phyloP scores from a whole-genome alignment of 345 rosid species.

The Gynandropsis gynandra region DNA sequence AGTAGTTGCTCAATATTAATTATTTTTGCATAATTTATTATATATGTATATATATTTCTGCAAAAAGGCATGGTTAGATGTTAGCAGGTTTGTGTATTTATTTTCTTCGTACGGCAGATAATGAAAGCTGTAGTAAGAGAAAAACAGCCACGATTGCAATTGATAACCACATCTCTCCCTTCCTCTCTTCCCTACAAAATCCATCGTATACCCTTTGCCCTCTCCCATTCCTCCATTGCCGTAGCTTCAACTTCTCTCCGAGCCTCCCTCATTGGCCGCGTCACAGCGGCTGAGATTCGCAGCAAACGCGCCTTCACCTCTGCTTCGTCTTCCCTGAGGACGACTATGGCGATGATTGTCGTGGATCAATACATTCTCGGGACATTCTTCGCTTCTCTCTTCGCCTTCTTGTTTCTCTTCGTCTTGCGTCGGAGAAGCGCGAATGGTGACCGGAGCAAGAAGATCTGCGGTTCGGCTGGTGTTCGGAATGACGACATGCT shows the following conservation, averaged over 20 bases:
- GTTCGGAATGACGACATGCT: neutral
- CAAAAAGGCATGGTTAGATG: constrained; percentile 15
- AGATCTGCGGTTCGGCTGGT: neutral
- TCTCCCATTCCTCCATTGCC: neutral
- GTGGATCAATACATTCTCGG: constrained; percentile 17
- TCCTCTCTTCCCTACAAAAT: neutral
- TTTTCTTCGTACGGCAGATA: neutral
- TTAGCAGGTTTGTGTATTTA: neutral
- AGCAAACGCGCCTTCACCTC: neutral
- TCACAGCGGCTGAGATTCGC: constrained; percentile 1
- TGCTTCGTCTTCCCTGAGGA: neutral
- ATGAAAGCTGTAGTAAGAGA: neutral
- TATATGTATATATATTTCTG: no score
- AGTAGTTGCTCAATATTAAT: no score
- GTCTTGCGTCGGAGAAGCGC: constrained; percentile 19
- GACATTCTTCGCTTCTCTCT: constrained; percentile 15
- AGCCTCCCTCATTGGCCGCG: constrained; percentile 13
- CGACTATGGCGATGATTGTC: neutral
- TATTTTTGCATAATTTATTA: neutral
- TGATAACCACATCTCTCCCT: constrained; percentile 21
- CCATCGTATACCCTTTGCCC: neutral
- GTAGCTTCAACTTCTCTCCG: neutral
- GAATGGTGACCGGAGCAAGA: constrained; percentile 8
- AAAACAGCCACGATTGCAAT: constrained; percentile 17
- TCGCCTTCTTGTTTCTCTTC: constrained; percentile 15